Evolutionary conservation across 306 rosid genomes (phyloP).

Genomic region (Dalbergia oliveri): DNA sequence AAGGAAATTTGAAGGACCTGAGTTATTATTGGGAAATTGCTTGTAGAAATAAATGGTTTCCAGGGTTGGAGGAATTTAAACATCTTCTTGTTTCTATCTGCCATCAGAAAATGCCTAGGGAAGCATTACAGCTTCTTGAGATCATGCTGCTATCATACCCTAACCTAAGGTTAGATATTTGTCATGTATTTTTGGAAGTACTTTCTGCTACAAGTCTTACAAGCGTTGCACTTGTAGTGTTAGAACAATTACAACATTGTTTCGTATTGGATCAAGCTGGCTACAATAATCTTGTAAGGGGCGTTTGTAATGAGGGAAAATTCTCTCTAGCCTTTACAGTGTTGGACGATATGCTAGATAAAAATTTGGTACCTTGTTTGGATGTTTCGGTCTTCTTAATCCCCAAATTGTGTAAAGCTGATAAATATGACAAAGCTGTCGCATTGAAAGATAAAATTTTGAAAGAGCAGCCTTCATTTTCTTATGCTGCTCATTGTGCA

Average conservation of each 20-base stretch:
- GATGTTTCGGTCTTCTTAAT: conserved; percentile 68
- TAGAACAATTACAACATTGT: conserved; percentile 63
- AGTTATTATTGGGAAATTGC: conserved; percentile 67
- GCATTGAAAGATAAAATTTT: conserved; percentile 61
- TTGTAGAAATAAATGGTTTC: conserved; percentile 66
- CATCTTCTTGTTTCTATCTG: conserved; percentile 63
- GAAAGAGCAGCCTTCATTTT: conserved; percentile 55
- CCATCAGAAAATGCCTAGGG: conserved; percentile 53
- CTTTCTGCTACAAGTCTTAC: conserved; percentile 62
- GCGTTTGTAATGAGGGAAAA: conserved; percentile 61
- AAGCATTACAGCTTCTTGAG: conserved; percentile 76
- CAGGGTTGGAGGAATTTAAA: conserved; percentile 63
- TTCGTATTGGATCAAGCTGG: conserved; percentile 55
- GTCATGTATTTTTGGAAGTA: conserved; percentile 61
- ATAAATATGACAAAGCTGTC: conserved; percentile 61
- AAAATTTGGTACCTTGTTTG: conserved; percentile 56
- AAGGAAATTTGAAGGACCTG: conserved; percentile 67
- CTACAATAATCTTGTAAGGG: conserved; percentile 64
- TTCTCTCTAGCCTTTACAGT: conserved; percentile 60
- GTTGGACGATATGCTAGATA: conserved; percentile 66
- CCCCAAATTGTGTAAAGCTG: conserved; percentile 67
- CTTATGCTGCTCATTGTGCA: conserved; percentile 53
- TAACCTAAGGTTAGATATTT: conserved; percentile 57
- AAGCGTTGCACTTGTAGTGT: conserved; percentile 51
- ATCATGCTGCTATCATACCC: conserved; percentile 67